Conservation (phyloP, 2,329 filamentous ascomycete genomes). For the Geosmithia putterillii region DNA sequence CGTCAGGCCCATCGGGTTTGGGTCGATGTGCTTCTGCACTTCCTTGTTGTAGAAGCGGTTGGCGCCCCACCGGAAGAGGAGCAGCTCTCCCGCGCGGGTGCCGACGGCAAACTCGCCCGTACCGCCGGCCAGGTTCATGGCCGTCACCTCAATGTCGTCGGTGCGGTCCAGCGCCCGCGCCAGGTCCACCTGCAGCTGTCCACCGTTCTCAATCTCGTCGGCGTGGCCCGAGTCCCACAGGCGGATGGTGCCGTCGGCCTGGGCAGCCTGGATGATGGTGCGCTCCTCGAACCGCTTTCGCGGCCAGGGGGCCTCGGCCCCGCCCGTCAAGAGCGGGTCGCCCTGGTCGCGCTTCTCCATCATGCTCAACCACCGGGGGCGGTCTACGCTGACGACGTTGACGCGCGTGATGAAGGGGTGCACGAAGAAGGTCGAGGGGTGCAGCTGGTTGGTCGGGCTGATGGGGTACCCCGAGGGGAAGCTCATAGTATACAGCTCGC, state of each 20-base stretch:
- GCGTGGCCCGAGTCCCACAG: conserved; percentile 88
- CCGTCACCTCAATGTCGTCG: conserved; percentile 62
- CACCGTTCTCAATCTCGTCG: conserved; percentile 84
- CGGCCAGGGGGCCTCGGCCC: conserved; percentile 56
- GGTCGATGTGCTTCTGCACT: conserved; percentile 32
- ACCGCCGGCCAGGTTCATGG: conserved; percentile 67
- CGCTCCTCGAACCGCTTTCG: conserved; percentile 70
- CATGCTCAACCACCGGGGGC: conserved; percentile 80
- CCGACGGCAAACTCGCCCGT: conserved; percentile 82
- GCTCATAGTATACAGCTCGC: conserved; percentile 78
- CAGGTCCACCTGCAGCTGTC: conserved; percentile 74
- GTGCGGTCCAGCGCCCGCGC: conserved; percentile 70
- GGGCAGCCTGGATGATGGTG: conserved; percentile 75
- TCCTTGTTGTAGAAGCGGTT: conserved; percentile 64
- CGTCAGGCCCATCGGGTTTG: conserved; percentile 58
- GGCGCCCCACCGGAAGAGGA: conserved; percentile 77
- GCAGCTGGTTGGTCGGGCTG: conserved; percentile 83
- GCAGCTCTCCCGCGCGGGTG: conserved; percentile 68
- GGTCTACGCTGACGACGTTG: conserved; percentile 60
- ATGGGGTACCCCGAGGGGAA: conserved; percentile 90
- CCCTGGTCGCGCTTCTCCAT: conserved; percentile 72
- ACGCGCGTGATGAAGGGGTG: conserved; percentile 77
- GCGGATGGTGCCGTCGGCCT: conserved; percentile 83
- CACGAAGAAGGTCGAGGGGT: conserved; percentile 75
- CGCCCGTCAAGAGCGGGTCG: conserved; percentile 66